Conservation (phyloP, 805 yeast genomes). For the Saccharomyces jurei region DNA sequence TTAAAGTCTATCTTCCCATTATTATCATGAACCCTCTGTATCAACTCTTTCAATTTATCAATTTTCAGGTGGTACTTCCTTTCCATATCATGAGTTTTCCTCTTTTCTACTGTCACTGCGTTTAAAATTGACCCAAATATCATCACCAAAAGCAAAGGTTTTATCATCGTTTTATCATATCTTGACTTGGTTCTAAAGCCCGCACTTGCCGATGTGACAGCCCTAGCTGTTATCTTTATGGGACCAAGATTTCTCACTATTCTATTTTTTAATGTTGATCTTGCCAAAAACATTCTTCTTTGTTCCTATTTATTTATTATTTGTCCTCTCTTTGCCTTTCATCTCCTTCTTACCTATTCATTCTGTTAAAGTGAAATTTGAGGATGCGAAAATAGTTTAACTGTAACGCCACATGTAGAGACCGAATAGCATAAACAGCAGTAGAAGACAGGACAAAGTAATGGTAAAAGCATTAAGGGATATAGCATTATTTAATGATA, state of each 20-base stretch:
- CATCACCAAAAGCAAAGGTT: slow-evolving; percentile 36
- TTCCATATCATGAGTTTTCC: slow-evolving; percentile 34
- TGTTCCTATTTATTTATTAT: neutral
- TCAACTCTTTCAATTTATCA: slow-evolving; percentile 32
- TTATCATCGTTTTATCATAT: slow-evolving; percentile 31
- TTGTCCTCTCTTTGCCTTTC: neutral
- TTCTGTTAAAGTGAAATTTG: neutral
- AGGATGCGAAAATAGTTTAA: neutral
- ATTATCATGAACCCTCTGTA: slow-evolving; percentile 25
- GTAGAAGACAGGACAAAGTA: neutral
- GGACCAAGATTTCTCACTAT: neutral
- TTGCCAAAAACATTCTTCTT: neutral
- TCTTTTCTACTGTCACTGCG: slow-evolving; percentile 37
- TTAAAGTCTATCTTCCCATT: slow-evolving; percentile 35
- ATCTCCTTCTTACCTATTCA: neutral
- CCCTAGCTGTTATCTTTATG: neutral
- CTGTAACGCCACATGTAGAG: neutral
- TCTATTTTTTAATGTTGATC: neutral
- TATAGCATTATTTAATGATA: neutral
- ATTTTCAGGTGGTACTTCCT: slow-evolving; percentile 33
- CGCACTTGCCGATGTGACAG: neutral
- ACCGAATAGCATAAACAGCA: neutral
- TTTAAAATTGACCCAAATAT: slow-evolving; percentile 41
- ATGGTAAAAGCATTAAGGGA: neutral
- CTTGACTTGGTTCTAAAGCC: slow-evolving; percentile 9